phyloP scores from a whole-genome alignment of 2,329 filamentous ascomycete genomes.

The Camillea tinctor region DNA sequence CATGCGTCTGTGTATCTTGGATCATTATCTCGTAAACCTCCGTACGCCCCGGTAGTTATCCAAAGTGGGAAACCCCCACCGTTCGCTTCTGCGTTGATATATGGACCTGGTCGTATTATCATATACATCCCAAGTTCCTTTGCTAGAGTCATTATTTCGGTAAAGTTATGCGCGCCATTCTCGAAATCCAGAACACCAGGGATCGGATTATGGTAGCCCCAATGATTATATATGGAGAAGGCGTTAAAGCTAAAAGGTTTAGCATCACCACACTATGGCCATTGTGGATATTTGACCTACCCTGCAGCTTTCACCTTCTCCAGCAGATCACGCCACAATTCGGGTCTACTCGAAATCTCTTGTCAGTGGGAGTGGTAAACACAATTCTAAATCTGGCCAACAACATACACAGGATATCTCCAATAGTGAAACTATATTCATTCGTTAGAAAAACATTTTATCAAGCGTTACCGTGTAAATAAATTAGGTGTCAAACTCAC shows the following conservation, averaged over 20 bases:
- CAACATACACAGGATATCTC: slow-evolving; percentile 40
- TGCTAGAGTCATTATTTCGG: slow-evolving; percentile 50
- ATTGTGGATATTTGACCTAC: slow-evolving; percentile 17
- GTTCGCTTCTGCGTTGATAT: slow-evolving; percentile 63
- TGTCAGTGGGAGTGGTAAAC: background rate
- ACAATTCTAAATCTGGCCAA: background rate
- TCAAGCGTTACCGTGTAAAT: too few species aligned
- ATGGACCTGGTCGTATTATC: slow-evolving; percentile 57
- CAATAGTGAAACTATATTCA: slow-evolving; percentile 39
- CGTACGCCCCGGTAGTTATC: slow-evolving; percentile 60
- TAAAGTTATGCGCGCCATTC: slow-evolving; percentile 53
- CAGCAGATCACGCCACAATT: slow-evolving; percentile 42
- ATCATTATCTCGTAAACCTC: slow-evolving; percentile 51
- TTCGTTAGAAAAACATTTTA: too few species aligned
- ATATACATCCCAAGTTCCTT: slow-evolving; percentile 55
- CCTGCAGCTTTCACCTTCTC: slow-evolving; percentile 43
- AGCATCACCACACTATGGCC: background rate
- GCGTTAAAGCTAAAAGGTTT: slow-evolving; percentile 37
- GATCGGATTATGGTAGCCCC: slow-evolving; percentile 40
- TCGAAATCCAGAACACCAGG: slow-evolving; percentile 46
- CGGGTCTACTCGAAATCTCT: slow-evolving; percentile 19
- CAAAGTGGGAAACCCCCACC: slow-evolving; percentile 62
- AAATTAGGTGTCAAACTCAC: slow-evolving; percentile 18
- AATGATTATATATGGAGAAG: slow-evolving; percentile 43
- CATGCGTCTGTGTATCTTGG: slow-evolving; percentile 51